Evolutionary conservation across 371 early-diverging fungal genomes (phyloP), one percentile per base, ranked within the genome.

Genomic region (Mortierella sp.): DNA sequence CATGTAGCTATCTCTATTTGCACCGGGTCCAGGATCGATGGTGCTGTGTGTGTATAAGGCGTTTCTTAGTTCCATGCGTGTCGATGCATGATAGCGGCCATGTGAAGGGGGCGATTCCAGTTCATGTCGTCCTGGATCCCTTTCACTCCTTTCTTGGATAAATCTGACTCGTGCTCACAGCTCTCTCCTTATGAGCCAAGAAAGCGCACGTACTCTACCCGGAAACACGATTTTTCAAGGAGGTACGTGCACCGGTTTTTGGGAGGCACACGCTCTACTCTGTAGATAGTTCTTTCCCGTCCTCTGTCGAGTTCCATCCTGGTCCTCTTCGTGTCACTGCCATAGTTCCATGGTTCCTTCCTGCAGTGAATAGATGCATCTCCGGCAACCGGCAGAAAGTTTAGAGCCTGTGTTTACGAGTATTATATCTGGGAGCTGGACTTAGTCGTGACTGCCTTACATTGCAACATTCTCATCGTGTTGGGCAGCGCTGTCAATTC

Each of bases 121-220:
- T 58, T 58, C 70, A 58, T 70, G 55, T 62, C 59, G 32, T 30
- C 41, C 53, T 52, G 47, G 27, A 43, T 60, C 56, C 43, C 54
- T 67, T 34, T 63, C 32, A 30, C 24, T 12, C 47, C 21, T 39
- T 11, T n/a, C 19, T 42, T 27, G 26, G 28, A 11, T 32, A 17
- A 2, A 21, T n/a, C 23, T 7, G 37, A 34, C 37, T 14, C 37
- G 37, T 34, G 37, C 37, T 34, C 37, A 34, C 37, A 11, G 11
- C 37, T 21, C 19, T 19, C 50, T 41, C 60, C 60, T 39, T 37
- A 42, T 12, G 41, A 60, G 31, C 57, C 57, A 57, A 57, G 43
- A 50, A 34, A 34, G 7, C 37, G 37, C 43, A 27, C 32, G n/a
- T 43, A 34, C 37, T 34, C 37, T 34, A 34, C 37, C 37, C 14